A percentile compares a stretch with the other conserved stretches of the same genome.
Evolutionary conservation across 805 yeast species (phyloP).

Genomic region (Candida nonsorbophila): DNA sequence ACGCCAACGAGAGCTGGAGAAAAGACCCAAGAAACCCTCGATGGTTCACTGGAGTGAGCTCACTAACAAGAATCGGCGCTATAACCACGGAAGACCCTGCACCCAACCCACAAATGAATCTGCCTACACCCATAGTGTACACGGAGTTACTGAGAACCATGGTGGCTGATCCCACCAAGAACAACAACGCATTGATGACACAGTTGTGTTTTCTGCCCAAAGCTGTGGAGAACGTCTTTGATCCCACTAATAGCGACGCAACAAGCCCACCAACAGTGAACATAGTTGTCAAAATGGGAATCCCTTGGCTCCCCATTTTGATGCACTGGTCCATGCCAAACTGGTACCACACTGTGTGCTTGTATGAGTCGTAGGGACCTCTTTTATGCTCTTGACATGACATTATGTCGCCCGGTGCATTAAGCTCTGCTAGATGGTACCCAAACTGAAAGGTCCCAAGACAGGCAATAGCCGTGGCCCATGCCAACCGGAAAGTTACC

Average conservation of each 20-base stretch:
- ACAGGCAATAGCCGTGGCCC: constrained; percentile 31
- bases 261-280: constrained; percentile 34
- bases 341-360: constrained; percentile 21
- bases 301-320: constrained; percentile 15
- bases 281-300: constrained; percentile 26
- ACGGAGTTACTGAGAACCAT: constrained; percentile 20
- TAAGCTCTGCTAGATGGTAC: constrained; percentile 33
- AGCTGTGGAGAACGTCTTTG: constrained; percentile 14
- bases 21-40: constrained; percentile 38
- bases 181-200: constrained; percentile 16
- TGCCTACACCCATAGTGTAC: constrained; percentile 20
- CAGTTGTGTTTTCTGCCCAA: constrained; percentile 21
- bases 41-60: constrained; percentile 33
- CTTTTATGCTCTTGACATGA: constrained; percentile 17
- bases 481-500: constrained; percentile 24
- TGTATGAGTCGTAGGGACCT: constrained; percentile 15
- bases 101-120: constrained; percentile 31
- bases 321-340: constrained; percentile 21
- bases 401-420: constrained; percentile 26
- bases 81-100: constrained; percentile 37
- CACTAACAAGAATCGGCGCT: constrained; percentile 36
- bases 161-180: constrained; percentile 19
- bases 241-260: constrained; percentile 23
- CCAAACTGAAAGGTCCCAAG: constrained; percentile 36
- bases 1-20: constrained; percentile 32